Conservation (phyloP, 164 flowering plant genomes). For the Vitis rupestris region DNA sequence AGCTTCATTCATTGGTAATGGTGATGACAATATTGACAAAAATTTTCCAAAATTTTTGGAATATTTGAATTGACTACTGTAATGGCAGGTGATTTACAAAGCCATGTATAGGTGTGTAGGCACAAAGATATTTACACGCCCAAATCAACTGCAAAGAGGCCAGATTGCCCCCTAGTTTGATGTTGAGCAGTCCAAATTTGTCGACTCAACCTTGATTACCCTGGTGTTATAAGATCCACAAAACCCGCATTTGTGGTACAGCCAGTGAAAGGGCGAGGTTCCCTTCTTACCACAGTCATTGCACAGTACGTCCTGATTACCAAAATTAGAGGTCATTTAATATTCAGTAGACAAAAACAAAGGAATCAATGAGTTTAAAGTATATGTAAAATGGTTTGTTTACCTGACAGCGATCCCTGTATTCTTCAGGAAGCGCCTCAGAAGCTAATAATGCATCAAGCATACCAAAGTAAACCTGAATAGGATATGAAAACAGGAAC, state of each 20-base stretch:
- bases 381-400: not conserved
- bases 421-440: slow-evolving; percentile 90
- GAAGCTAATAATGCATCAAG: slow-evolving; percentile 84
- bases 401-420: slow-evolving; percentile 80
- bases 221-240: slow-evolving; percentile 89
- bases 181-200: slow-evolving; percentile 33
- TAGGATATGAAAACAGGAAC: not conserved
- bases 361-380: not conserved
- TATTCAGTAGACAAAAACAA: not conserved
- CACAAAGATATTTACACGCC: slow-evolving; percentile 1
- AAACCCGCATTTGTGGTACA: slow-evolving; percentile 76
- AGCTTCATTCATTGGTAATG: too few species aligned
- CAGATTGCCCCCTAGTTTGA: not conserved
- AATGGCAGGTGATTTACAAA: slow-evolving; percentile 13
- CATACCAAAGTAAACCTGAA: slow-evolving; percentile 92
- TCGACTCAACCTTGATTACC: slow-evolving; percentile 51
- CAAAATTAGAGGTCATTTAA: not conserved
- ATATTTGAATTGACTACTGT: slow-evolving; percentile 18
- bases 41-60: not conserved
- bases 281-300: slow-evolving; percentile 85
- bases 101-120: slow-evolving; percentile 4
- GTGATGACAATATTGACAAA: too few species aligned
- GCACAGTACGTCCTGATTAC: slow-evolving; percentile 78
- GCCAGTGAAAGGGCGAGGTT: slow-evolving; percentile 80
- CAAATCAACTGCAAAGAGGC: not conserved